These are phyloP conservation scores for Ricinus communis DNA, from an alignment of 345 rosid genomes.

Conservation along the genomic window DNA sequence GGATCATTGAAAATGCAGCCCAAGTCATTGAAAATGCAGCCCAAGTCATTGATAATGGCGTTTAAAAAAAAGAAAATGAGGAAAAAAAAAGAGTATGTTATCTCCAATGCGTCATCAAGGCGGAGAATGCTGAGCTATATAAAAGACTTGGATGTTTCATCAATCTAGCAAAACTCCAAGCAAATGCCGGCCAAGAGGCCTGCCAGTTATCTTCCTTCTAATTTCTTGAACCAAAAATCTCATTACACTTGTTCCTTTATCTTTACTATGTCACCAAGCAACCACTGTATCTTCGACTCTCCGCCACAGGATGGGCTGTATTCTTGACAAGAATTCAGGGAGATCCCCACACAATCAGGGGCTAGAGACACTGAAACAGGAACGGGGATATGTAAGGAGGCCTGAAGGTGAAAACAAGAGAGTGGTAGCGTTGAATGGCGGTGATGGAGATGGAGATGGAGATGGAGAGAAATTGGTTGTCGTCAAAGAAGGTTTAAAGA, in stretches of 20 bases:
- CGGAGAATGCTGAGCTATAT: neutral
- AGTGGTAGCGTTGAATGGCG: slow-evolving; percentile 9
- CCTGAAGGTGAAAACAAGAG: slow-evolving; percentile 10
- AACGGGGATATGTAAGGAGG: slow-evolving; percentile 24
- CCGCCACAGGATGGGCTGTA: slow-evolving; percentile 44
- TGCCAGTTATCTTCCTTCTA: slow-evolving; percentile 14
- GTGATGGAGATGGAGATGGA: neutral
- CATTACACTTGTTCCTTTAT: neutral
- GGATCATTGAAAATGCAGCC: neutral
- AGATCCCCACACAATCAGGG: slow-evolving; percentile 22
- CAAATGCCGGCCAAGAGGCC: slow-evolving; percentile 31
- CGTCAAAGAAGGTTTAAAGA: slow-evolving; percentile 4
- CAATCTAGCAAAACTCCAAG: slow-evolving; percentile 34
- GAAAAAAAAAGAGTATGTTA: no score
- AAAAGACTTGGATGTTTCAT: no score
- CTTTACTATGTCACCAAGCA: slow-evolving; percentile 21
- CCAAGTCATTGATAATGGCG: slow-evolving; percentile 5
- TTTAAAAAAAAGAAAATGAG: no score
- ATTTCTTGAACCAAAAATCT: neutral
- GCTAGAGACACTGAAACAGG: slow-evolving; percentile 29
- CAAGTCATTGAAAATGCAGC: slow-evolving; percentile 1
- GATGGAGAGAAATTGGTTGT: slow-evolving; percentile 11
- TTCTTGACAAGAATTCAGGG: slow-evolving; percentile 23
- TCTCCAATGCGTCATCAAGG: neutral
- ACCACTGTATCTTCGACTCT: slow-evolving; percentile 14